Conservation (phyloP, 306 rosid species). For the Morella rubra region DNA sequence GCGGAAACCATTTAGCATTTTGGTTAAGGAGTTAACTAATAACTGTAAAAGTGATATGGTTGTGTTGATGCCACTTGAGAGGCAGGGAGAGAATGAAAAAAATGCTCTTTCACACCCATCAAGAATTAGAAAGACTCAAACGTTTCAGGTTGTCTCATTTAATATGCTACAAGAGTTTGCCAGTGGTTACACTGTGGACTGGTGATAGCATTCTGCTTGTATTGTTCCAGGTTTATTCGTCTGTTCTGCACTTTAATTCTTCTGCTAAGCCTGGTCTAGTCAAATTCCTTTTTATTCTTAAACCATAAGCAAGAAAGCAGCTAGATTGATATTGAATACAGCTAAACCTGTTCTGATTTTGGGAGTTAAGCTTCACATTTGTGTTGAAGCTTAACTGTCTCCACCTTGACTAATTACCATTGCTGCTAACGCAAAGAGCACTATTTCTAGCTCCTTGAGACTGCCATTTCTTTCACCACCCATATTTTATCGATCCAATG, state of each 20-base stretch:
- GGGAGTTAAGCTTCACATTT: not conserved
- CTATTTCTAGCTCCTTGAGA: not conserved
- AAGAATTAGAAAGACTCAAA: not conserved
- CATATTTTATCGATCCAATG: not conserved
- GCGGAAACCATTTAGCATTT: not conserved
- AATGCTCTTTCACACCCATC: not conserved
- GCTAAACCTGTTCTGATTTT: not conserved
- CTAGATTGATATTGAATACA: not conserved
- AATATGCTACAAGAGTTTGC: not conserved
- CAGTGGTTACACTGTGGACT: not conserved
- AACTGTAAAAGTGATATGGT: not conserved
- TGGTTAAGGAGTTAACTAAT: not conserved
- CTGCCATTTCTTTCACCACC: not conserved
- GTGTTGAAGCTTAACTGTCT: not conserved
- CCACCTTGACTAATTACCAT: not conserved
- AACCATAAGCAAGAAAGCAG: not conserved
- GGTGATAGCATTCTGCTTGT: constrained; percentile 2
- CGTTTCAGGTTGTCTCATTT: not conserved
- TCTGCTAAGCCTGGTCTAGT: not conserved
- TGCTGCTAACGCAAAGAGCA: not conserved
- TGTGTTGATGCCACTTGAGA: not conserved
- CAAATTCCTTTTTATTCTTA: not conserved
- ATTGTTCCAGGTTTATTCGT: not conserved
- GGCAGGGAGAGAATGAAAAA: not conserved
- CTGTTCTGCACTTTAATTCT: not conserved